These are phyloP conservation scores for Davidsoniella neocaledoniae DNA, from an alignment of 2,329 filamentous ascomycete genomes.

Conservation along the genomic window DNA sequence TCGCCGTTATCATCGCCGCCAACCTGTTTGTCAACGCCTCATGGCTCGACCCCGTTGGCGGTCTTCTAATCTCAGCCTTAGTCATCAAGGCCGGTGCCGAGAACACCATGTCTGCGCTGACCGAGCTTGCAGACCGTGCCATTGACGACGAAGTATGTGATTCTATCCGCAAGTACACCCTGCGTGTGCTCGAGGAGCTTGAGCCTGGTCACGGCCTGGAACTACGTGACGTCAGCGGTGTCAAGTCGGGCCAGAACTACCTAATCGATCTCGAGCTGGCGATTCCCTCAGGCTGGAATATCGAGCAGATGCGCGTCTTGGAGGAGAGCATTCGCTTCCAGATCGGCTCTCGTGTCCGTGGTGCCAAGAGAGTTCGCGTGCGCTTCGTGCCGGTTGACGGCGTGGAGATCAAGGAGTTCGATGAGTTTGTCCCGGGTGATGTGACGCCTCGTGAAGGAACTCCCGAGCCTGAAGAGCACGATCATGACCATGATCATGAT, in stretches of 20 bases:
- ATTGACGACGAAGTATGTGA: conserved; percentile 71
- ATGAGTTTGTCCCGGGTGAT: conserved; percentile 61
- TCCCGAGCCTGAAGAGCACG: conserved; percentile 23
- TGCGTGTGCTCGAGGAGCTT: conserved; percentile 31
- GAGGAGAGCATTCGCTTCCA: conserved; percentile 58
- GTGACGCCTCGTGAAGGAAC: conserved; percentile 39
- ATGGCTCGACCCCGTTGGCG: conserved; percentile 90
- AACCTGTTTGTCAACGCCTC: conserved; percentile 72
- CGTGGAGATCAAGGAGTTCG: conserved; percentile 40
- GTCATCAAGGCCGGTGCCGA: conserved; percentile 78
- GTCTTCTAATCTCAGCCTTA: conserved; percentile 80
- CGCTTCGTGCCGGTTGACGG: conserved; percentile 62
- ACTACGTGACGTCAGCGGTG: conserved; percentile 63
- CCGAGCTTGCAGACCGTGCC: conserved; percentile 79
- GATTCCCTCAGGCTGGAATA: conserved; percentile 59
- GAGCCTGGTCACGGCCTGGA: conserved; percentile 40
- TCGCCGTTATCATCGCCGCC: conserved; percentile 75
- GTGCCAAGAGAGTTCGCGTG: conserved; percentile 67
- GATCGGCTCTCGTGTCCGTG: conserved; percentile 62
- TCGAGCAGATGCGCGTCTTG: conserved; percentile 51
- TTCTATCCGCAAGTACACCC: conserved; percentile 50
- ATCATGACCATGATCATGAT: conserved; percentile 28
- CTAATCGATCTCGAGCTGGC: conserved; percentile 77
- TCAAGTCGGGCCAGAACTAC: conserved; percentile 95
- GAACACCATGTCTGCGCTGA: conserved; percentile 67